Evolutionary conservation across 805 yeast species (phyloP).

Genomic region (Candida ovalis): DNA sequence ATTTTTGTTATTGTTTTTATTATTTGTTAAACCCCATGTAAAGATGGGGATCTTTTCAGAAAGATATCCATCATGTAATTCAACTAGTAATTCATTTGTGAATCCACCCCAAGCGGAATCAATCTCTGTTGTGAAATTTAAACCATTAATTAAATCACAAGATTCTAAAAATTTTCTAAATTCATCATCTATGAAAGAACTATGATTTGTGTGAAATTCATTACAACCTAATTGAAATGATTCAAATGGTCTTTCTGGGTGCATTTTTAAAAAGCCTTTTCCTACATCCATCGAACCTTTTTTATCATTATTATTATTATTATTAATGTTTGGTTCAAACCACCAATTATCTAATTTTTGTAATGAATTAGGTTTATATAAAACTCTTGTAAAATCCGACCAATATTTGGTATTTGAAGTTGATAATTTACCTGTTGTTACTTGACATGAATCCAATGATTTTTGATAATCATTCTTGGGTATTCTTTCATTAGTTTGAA

Average conservation of each 20-base stretch:
- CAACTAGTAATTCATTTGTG: constrained; percentile 45
- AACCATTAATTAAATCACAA: constrained; percentile 70
- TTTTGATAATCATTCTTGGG: constrained; percentile 57
- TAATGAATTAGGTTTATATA: constrained; percentile 59
- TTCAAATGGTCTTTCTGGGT: constrained; percentile 39
- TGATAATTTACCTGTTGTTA: constrained; percentile 29
- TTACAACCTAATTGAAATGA: constrained; percentile 51
- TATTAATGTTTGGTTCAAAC: constrained; percentile 32
- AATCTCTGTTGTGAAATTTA: constrained; percentile 64
- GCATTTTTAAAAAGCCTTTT: constrained; percentile 19
- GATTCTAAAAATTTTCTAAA: constrained; percentile 66
- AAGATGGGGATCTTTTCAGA: constrained; percentile 41
- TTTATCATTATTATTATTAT: not conserved
- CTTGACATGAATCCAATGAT: constrained; percentile 50
- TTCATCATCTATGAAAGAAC: constrained; percentile 48
- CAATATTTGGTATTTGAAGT: constrained; percentile 54
- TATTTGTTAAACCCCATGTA: constrained; percentile 39
- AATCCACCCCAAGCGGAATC: constrained; percentile 88
- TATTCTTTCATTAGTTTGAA: constrained; percentile 34
- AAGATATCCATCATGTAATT: constrained; percentile 65
- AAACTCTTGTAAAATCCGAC: constrained; percentile 74
- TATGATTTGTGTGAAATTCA: constrained; percentile 40
- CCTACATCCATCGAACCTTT: constrained; percentile 3
- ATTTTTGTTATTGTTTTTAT: not conserved
- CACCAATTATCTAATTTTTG: constrained; percentile 59